Evolutionary conservation across 305 asterid genomes (phyloP).

Genomic region (Striga hermonthica): DNA sequence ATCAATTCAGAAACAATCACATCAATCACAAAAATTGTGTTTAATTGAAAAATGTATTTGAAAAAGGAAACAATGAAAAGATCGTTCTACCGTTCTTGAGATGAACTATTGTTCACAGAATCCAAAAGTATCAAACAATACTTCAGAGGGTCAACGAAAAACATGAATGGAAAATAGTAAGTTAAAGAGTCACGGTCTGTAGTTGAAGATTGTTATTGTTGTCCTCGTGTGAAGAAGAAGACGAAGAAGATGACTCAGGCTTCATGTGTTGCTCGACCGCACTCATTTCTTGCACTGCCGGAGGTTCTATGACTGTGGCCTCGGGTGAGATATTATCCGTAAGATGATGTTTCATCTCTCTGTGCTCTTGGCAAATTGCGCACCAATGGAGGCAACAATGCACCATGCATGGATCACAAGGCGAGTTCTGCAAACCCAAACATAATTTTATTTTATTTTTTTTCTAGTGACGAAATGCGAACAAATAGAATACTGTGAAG

Average conservation of each 20-base stretch:
- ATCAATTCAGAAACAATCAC: not conserved
- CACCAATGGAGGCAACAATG: constrained; percentile 86
- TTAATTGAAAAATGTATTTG: not conserved
- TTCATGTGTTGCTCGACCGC: constrained; percentile 10
- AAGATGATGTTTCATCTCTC: constrained; percentile 61
- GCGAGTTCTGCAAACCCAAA: constrained; percentile 54
- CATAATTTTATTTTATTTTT: not conserved
- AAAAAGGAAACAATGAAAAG: not conserved
- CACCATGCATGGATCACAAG: constrained; percentile 77
- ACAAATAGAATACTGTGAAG: not conserved
- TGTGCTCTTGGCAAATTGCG: constrained; percentile 79
- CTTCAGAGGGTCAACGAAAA: not conserved
- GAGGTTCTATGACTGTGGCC: constrained; percentile 51
- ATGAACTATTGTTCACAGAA: no score
- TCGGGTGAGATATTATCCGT: constrained; percentile 33
- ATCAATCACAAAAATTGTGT: not conserved
- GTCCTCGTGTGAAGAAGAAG: constrained; percentile 32
- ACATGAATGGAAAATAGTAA: not conserved
- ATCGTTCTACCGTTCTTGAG: no score
- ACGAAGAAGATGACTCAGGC: constrained; percentile 25
- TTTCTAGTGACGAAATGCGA: not conserved
- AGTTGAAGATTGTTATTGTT: constrained; percentile 40
- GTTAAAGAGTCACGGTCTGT: constrained; percentile 32
- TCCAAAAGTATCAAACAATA: no score
- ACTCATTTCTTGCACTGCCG: constrained; percentile 63